Evolutionary conservation across 176 grass and related monocot species (phyloP), one percentile per base, ranked within the genome.

Genomic region (Musa itinerans): DNA sequence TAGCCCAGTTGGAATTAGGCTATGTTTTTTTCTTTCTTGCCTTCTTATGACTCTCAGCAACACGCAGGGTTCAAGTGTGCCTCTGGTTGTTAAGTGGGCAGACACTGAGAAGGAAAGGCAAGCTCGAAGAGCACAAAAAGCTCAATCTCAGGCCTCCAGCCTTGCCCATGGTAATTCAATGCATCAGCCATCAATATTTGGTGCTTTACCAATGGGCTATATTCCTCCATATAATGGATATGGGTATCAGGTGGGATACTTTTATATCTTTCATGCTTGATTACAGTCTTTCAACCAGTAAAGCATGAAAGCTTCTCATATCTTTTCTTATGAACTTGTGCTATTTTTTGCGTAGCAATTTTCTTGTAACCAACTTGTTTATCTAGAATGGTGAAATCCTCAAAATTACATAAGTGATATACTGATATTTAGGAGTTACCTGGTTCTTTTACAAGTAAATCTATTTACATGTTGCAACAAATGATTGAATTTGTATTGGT

Each of bases 71-170:
- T 99, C 95, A 81, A 99, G 82, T 83, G 91, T 99, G 70, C 91
- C 96, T 0, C 84, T 99, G 86, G 96, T 99, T 89, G 89, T 99
- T 80, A 99, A 99, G 85, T 99, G 96, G 96, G 96, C 96, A 1
- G 96, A 99, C 52, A 99, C 96, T 16, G 91, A 99, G 79, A 99
- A 99, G 76, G 96, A 99, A 89, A 99, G 91, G 64, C 96, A 92
- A 77, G 89, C 87, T 17, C 81, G 96, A 65, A 99, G 90, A 78
- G 91, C 91, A 83, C 96, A 95, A 74, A 99, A 87, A 77, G 89
- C 85, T 80, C 96, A 99, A 83, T 70, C 86, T 59, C 96, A 95
- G 68, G 72, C 83, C 16, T 87, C 91, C 76, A 84, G 72, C 71
- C 75, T 83, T 74, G 65, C 72, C 63, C 70, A 83, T 79, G 80